Conservation (phyloP, 805 yeast genomes). For the Cyberlindnera galapagoensis region DNA sequence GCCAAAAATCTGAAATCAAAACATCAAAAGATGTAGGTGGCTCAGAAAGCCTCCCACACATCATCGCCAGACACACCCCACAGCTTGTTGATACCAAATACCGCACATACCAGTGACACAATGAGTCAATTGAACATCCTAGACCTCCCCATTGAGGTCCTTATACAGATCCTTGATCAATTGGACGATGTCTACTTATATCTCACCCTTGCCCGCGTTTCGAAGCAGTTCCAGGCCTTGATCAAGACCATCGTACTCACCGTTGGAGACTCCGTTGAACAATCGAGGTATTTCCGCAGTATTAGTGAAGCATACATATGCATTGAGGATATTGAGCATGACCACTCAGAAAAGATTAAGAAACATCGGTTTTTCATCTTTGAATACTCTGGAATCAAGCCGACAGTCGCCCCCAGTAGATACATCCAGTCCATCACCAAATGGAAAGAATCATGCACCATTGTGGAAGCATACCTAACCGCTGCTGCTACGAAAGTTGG, state of each 20-base stretch:
- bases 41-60: no score
- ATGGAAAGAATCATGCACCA: conserved; percentile 4
- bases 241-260: conserved; percentile 14
- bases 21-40: no score
- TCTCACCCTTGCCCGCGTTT: conserved; percentile 9
- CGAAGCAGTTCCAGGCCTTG: conserved; percentile 12
- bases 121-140: conserved; percentile 4
- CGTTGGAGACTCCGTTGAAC: conserved; percentile 12
- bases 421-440: conserved; percentile 8
- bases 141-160: conserved; percentile 18
- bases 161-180: conserved; percentile 9
- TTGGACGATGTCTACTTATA: conserved; percentile 16
- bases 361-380: conserved; percentile 11
- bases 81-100: no score
- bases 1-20: no score
- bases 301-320: conserved; percentile 6
- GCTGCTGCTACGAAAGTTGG: no score
- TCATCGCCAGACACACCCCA: no score
- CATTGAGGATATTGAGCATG: conserved; percentile 2
- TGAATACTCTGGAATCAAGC: conserved; percentile 7
- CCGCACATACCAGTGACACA: no score
- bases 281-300: conserved; percentile 9
- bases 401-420: conserved; percentile 4
- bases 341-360: conserved; percentile 1
- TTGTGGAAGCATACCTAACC: no score